Percentiles rank a stretch among this genome's conserved stretches.
These are phyloP conservation scores for Perkinsela sp. DNA, from an alignment of 208 protist species.

Conservation along the genomic window DNA sequence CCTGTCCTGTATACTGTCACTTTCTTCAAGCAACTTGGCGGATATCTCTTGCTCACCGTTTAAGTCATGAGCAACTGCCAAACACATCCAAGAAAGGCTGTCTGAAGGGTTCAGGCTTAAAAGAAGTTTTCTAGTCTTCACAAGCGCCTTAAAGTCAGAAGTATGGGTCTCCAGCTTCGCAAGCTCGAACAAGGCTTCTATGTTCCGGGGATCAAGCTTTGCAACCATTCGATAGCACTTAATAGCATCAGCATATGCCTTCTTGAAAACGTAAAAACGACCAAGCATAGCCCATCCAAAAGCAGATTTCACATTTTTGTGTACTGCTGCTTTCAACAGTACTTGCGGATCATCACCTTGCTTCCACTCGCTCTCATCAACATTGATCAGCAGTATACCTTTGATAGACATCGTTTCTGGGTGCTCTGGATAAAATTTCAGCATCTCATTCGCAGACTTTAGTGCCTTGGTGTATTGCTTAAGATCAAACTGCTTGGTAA, in stretches of 20 bases:
- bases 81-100: not conserved
- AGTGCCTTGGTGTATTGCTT: slow-evolving; percentile 43
- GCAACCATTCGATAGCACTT: not conserved
- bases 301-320: not conserved
- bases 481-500: slow-evolving; percentile 33
- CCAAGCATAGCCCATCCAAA: not conserved
- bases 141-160: not conserved
- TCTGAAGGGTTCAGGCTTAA: not conserved
- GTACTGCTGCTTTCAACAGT: not conserved
- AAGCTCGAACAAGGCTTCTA: not conserved
- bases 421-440: slow-evolving; percentile 24
- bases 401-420: slow-evolving; percentile 42
- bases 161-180: not conserved
- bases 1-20: not conserved
- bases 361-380: not conserved
- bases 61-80: not conserved
- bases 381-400: slow-evolving; percentile 28
- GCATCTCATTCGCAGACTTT: slow-evolving; percentile 27
- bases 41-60: not conserved
- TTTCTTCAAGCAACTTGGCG: not conserved
- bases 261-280: not conserved
- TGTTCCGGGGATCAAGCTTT: not conserved
- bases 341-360: not conserved
- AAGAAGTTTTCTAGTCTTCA: not conserved
- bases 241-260: not conserved